These are phyloP conservation scores for Penicillium sp. DNA, from an alignment of 2,329 filamentous ascomycete species.

Conservation along the genomic window DNA sequence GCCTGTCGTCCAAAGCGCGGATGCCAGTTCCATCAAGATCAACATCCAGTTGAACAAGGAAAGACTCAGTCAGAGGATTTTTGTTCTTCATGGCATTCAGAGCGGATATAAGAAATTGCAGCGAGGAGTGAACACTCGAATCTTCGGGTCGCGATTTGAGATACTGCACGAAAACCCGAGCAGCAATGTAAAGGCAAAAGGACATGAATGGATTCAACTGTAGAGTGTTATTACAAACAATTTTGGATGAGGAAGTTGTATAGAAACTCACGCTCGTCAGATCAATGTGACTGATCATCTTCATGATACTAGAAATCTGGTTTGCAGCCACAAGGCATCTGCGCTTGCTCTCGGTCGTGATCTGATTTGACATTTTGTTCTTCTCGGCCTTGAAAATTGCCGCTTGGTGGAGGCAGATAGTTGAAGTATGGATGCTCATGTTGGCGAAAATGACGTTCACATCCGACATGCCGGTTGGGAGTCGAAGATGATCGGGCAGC, in stretches of 20 bases:
- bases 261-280: conserved; percentile 66
- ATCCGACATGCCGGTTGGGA: conserved; percentile 72
- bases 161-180: conserved; percentile 92
- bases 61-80: conserved; percentile 91
- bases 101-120: conserved; percentile 86
- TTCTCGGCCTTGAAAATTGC: conserved; percentile 97
- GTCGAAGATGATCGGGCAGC: conserved; percentile 74
- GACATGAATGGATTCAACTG: conserved; percentile 95
- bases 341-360: conserved; percentile 86
- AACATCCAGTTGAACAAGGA: conserved; percentile 87
- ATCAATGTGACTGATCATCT: conserved; percentile 88
- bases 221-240: conserved; percentile 19
- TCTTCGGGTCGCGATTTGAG: conserved; percentile 92
- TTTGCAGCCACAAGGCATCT: conserved; percentile 90
- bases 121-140: conserved; percentile 69
- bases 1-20: conserved; percentile 21
- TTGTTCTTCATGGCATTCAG: conserved; percentile 86
- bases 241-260: neutral
- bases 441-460: conserved; percentile 91
- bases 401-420: conserved; percentile 96
- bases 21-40: conserved; percentile 67
- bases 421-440: conserved; percentile 95
- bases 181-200: conserved; percentile 94
- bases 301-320: conserved; percentile 93
- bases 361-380: conserved; percentile 71